Evolutionary conservation across 306 rosid species (phyloP), one percentile per base, ranked within the genome.

Genomic region (Clitoria ternatea): DNA sequence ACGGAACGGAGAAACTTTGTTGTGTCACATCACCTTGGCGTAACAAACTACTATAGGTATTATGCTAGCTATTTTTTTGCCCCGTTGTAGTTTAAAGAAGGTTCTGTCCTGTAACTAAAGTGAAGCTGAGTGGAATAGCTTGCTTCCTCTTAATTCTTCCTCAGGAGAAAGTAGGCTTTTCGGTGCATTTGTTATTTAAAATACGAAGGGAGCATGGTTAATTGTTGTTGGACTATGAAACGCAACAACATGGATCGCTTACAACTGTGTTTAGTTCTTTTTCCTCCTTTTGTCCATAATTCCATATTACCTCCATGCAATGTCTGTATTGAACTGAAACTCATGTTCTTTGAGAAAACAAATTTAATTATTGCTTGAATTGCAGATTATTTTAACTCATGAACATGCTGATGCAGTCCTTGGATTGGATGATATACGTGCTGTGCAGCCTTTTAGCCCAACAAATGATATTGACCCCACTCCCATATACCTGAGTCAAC

Each of bases 401-500:
- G 99, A 91, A 71, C 99, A 94, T 81, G 99, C 99, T 2, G 99
- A 94, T 85, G 99, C 99, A 55, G 94, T 89, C 78, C 97, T 94
- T 86, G 99, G 99, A 70, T 85, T 94, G 85, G 99, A 94, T 89
- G 99, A 94, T 68, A 61, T 94, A 72, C 95, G 99, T 32, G 87
- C 89, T 66, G 86, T 94, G 32, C 99, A 94, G 84, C 95, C 92
- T 52, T 81, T 22, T 79, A 91, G 97, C 75, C 75, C 96, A 30
- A 82, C 79, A 81, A 94, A 94, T 83, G 95, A 89, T 73, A 94
- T 91, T 68, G 87, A 87, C 20, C 99, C 99, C 35, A 86, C 92
- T 63, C 87, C 96, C 53, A 86, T 91, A 75, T 91, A 87, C 82
- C 64, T 94, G 35, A 85, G 84, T 78, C 88, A 85, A 64, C 92